These are phyloP conservation scores for Boletus subcaerulescens DNA, from an alignment of 768 basidiomycete species.

Conservation along the genomic window DNA sequence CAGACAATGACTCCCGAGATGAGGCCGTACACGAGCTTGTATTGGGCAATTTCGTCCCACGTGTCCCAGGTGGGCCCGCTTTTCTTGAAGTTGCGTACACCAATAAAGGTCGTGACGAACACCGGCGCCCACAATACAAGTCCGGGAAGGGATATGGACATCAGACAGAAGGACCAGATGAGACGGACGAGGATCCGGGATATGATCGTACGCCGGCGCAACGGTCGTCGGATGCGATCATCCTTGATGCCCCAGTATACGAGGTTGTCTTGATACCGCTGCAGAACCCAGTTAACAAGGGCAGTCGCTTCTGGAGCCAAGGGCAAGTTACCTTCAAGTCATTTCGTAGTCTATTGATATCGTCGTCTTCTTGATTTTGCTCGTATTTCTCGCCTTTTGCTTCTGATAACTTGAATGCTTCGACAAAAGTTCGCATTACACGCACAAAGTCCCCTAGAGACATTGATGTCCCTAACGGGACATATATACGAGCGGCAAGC, in stretches of 20 bases:
- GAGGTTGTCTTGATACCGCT: constrained; percentile 77
- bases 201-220: constrained; percentile 52
- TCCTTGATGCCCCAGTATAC: constrained; percentile 73
- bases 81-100: constrained; percentile 74
- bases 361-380: constrained; percentile 24
- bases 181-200: constrained; percentile 66
- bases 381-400: constrained; percentile 24
- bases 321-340: constrained; percentile 57
- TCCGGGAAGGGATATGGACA: constrained; percentile 69
- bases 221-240: constrained; percentile 72
- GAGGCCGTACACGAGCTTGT: constrained; percentile 83
- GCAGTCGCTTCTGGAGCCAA: background rate
- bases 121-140: constrained; percentile 81
- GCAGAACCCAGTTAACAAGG: constrained; percentile 3
- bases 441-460: constrained; percentile 82
- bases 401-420: constrained; percentile 59
- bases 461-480: constrained; percentile 85
- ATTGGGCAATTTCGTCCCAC: constrained; percentile 88
- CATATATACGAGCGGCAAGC: constrained; percentile 77
- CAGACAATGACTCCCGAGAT: constrained; percentile 71
- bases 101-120: constrained; percentile 66
- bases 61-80: constrained; percentile 82
- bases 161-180: constrained; percentile 58
- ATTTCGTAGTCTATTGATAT: constrained; percentile 36
- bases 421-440: constrained; percentile 69